phyloP scores from a whole-genome alignment of 1,284 basidiomycete species.

The Porogramme epimiltina region DNA sequence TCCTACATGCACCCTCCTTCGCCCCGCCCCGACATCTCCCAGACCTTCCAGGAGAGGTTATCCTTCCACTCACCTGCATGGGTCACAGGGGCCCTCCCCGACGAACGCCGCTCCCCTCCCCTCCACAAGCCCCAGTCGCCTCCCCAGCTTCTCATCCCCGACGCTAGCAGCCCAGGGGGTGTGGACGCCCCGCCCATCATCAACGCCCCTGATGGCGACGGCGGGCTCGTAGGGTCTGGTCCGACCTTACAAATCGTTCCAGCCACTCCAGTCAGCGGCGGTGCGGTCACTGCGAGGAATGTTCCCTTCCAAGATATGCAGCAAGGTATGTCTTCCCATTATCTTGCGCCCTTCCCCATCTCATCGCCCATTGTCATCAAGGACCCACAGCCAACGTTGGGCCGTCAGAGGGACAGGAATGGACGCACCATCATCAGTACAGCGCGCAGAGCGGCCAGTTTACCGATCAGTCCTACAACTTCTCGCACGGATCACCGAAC shows the following conservation, averaged over 20 bases:
- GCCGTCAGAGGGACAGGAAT: slow-evolving; percentile 14
- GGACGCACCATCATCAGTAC: slow-evolving; percentile 19
- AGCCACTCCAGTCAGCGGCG: slow-evolving; percentile 75
- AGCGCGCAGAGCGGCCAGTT: slow-evolving; percentile 23
- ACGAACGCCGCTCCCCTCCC: slow-evolving; percentile 44
- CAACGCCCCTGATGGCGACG: slow-evolving; percentile 67
- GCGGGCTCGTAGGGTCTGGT: slow-evolving; percentile 46
- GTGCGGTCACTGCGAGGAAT: slow-evolving; percentile 45
- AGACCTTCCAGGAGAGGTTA: slow-evolving; percentile 55
- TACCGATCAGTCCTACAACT: slow-evolving; percentile 31
- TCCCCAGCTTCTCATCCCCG: slow-evolving; percentile 69
- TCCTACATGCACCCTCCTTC: slow-evolving; percentile 51
- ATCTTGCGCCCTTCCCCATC: neutral
- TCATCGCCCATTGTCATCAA: slow-evolving; percentile 3
- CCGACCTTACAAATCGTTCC: slow-evolving; percentile 76
- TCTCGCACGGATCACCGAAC: slow-evolving; percentile 28
- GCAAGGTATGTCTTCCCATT: slow-evolving; percentile 41
- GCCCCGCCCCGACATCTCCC: slow-evolving; percentile 55
- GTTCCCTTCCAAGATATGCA: slow-evolving; percentile 53
- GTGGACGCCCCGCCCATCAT: slow-evolving; percentile 51
- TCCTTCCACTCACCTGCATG: slow-evolving; percentile 66
- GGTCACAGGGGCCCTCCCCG: slow-evolving; percentile 49
- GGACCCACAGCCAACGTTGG: slow-evolving; percentile 12
- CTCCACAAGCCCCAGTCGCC: slow-evolving; percentile 63
- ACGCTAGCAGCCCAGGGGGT: slow-evolving; percentile 35